These are phyloP conservation scores for Cetradonia linearis DNA, from an alignment of 495 filamentous ascomycete genomes.

Conservation along the genomic window DNA sequence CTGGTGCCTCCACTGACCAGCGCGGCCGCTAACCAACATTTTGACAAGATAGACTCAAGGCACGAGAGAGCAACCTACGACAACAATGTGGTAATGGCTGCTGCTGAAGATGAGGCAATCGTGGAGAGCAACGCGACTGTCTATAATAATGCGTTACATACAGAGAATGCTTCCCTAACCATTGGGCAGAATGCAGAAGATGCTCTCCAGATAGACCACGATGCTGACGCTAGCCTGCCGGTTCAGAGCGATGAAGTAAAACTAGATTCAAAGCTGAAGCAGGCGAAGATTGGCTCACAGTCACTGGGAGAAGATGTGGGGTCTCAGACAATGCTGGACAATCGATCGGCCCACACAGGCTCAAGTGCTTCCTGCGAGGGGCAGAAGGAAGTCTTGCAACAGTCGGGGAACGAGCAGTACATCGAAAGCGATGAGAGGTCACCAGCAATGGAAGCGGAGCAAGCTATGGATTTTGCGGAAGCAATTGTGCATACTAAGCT, in stretches of 20 bases:
- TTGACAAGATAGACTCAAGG: not conserved
- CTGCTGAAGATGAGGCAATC: not conserved
- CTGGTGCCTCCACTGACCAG: not conserved
- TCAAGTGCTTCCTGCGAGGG: not conserved
- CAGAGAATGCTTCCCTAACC: not conserved
- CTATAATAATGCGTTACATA: not conserved
- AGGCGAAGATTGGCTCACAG: slow-evolving; percentile 1
- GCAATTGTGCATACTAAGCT: not conserved
- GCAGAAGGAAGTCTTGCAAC: not conserved
- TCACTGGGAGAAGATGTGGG: not conserved
- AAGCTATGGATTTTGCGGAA: not conserved
- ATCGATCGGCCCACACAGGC: not conserved
- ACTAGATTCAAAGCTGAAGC: not conserved
- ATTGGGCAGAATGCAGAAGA: not conserved
- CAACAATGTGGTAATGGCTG: not conserved
- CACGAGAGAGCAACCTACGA: not conserved
- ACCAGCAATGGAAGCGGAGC: not conserved
- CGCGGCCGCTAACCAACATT: not conserved
- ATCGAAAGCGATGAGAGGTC: not conserved
- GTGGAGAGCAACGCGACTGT: not conserved
- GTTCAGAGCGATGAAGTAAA: not conserved
- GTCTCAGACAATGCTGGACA: not conserved
- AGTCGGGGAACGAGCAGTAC: not conserved
- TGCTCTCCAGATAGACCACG: not conserved
- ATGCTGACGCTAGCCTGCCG: not conserved